Evolutionary conservation across 495 filamentous ascomycete species (phyloP), one percentile per base, ranked within the genome.

Genomic region (Penicillium parvum): DNA sequence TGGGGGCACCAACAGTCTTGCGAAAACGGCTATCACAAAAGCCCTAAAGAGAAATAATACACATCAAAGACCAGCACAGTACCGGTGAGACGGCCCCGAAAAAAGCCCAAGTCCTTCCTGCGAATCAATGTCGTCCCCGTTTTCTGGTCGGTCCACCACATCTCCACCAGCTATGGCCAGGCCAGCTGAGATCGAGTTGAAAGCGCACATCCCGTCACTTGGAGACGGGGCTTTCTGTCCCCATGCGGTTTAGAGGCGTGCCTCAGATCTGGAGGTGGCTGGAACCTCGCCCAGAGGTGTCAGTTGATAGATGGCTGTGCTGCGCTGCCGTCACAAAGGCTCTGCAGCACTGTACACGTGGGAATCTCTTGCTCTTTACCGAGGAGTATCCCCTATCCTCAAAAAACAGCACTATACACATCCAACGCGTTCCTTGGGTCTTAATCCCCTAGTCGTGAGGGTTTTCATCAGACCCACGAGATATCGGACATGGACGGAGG

Each of bases 131-230:
- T 3, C 16, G 36, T 37, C 30, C 35, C 40, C 29, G 18, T 15
- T 20, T 37, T 37, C 3, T 32, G 32, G 32, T 8, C 18, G 47
- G 43, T 37, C 57, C 57, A 61, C 53, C 37, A 20, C 2, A 47
- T 37, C 39, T 43, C 53, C 53, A 47, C 27, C 21, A 12, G 15
- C 32, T 22, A 38, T 37, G 37, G 33, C 28, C 27, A 22, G 33
- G 14, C 28, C 32, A 57, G 47, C 44, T 57, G 50, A 57, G 47
- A 60, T 60, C 37, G 47, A 50, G 42, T 41, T 57, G 50, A 57
- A 44, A 60, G 57, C 37, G 47, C 48, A 40, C 28, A 30, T 15
- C 28, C 12, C 11, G 15, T 12, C 28, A 6, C 41, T 30, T 32
- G 28, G 4, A 23, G 37, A 11, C 30, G 37, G 23, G 33, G 35